Percentiles rank a stretch among this genome's conserved stretches.
Evolutionary conservation across 768 basidiomycete species (phyloP).

Genomic region (Naganishia friedmannii): DNA sequence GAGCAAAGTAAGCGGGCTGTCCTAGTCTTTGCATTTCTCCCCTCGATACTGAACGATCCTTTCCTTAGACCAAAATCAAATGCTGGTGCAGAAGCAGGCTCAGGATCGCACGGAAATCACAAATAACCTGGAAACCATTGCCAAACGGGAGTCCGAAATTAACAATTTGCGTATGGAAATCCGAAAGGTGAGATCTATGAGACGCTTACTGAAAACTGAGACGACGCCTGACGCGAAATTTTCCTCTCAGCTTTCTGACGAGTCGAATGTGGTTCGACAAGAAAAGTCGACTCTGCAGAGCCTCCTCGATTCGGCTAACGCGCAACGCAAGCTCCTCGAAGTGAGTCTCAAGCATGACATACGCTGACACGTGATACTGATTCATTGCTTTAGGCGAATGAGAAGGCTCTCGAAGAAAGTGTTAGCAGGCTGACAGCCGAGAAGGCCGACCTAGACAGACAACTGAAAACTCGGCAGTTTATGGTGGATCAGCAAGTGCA

Average conservation of each 20-base stretch:
- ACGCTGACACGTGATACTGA: neutral
- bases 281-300: constrained; percentile 21
- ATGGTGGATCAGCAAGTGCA: constrained; percentile 24
- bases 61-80: constrained; percentile 18
- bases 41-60: neutral
- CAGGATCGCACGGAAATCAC: constrained; percentile 24
- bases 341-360: neutral
- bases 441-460: constrained; percentile 24
- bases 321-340: constrained; percentile 25
- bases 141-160: constrained; percentile 25
- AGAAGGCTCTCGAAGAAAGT: constrained; percentile 11
- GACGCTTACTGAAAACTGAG: neutral
- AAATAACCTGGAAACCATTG: constrained; percentile 22
- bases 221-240: neutral
- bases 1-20: constrained; percentile 22
- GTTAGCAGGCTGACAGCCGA: constrained; percentile 15
- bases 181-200: neutral
- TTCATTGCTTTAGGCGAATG: constrained; percentile 3
- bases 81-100: constrained; percentile 17
- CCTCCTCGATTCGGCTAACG: constrained; percentile 18
- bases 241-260: constrained; percentile 8
- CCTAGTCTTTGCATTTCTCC: neutral
- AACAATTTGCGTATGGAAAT: constrained; percentile 16
- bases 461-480: constrained; percentile 23
- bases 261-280: constrained; percentile 9